Evolutionary conservation across 2,329 filamentous ascomycete genomes (phyloP).

Genomic region (Phyllosticta citribraziliensis): DNA sequence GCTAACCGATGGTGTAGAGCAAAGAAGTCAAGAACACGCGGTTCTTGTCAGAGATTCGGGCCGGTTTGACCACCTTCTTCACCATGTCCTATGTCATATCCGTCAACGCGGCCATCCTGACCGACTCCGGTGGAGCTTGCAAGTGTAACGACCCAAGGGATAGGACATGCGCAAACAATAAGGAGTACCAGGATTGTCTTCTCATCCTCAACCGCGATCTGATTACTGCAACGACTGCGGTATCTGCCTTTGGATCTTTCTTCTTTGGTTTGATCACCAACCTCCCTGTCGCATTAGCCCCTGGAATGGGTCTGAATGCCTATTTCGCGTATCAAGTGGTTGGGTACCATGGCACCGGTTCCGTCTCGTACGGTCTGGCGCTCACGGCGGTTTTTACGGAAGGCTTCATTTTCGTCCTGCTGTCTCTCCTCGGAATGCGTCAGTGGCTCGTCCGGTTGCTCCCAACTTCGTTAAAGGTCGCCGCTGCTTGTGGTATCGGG

Average conservation of each 20-base stretch:
- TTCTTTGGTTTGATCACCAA: constrained; percentile 76
- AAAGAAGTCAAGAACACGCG: constrained; percentile 63
- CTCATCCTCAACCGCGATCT: constrained; percentile 60
- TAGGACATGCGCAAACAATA: constrained; percentile 45
- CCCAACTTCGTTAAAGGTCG: constrained; percentile 74
- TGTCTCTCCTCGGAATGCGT: constrained; percentile 70
- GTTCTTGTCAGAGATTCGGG: constrained; percentile 76
- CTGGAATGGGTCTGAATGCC: constrained; percentile 54
- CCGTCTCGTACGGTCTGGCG: constrained; percentile 64
- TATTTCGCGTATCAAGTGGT: constrained; percentile 81
- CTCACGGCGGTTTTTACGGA: constrained; percentile 82
- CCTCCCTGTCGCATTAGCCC: constrained; percentile 39
- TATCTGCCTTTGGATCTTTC: constrained; percentile 66
- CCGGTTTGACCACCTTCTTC: constrained; percentile 61
- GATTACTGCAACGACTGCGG: constrained; percentile 75
- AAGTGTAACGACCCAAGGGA: constrained; percentile 47
- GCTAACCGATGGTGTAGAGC: constrained; percentile 59
- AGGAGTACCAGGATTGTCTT: constrained; percentile 53
- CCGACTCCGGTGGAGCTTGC: constrained; percentile 63
- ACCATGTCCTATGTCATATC: constrained; percentile 64
- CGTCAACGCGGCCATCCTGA: constrained; percentile 40
- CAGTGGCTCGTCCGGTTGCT: constrained; percentile 82
- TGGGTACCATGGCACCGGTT: constrained; percentile 62
- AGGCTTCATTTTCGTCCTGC: constrained; percentile 71
- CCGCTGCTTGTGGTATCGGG: constrained; percentile 76